Evolutionary conservation across 2,329 filamentous ascomycete species (phyloP), one percentile per base, ranked within the genome.

Genomic region (Epichloe festucae): DNA sequence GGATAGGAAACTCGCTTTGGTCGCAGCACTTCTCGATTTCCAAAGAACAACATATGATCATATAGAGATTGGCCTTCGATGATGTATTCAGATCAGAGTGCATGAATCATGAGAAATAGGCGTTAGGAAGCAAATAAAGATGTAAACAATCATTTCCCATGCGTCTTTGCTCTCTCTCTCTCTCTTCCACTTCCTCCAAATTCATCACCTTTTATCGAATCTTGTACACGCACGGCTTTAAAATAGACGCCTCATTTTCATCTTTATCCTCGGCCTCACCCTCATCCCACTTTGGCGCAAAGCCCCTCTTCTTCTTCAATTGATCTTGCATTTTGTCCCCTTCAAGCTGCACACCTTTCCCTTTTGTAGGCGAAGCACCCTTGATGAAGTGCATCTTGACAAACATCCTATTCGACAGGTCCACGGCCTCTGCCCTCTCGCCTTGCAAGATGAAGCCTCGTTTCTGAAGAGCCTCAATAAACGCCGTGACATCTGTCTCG

Each of bases 161-260:
- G 44, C 15, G 12, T 48, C 34, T 27, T 19, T 21, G 19, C 19
- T 21, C 19, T 21, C 19, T 21, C 19, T 3, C 19, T 12, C 35
- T 12, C 8, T 15, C 15, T 47, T 15, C 11, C 34, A 36, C 34
- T 19, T 12, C 4, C 14, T 36, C 17, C 34, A 38, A 6, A 6
- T 17, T 38, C 17, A 19, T 2, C 15, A 8, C 34, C 34, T 15
- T n/a, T 36, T 38, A 94, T 60, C 91, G 79, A 58, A 90, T 79
- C 73, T 97, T 97, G 70, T 97, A 97, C 55, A 97, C 82, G 71
- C 93, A 97, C 17, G 93, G 93, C 74, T 97, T 97, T 59, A 98
- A 68, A 52, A 91, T 75, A 35, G 65, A 69, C 49, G 72, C 71
- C 64, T 84, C 87, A 58, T 84, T 81, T 5, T 74, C 75, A 57